Base-by-base conservation (phyloP, 257 asterid species). In the Verbena officinalis region DNA sequence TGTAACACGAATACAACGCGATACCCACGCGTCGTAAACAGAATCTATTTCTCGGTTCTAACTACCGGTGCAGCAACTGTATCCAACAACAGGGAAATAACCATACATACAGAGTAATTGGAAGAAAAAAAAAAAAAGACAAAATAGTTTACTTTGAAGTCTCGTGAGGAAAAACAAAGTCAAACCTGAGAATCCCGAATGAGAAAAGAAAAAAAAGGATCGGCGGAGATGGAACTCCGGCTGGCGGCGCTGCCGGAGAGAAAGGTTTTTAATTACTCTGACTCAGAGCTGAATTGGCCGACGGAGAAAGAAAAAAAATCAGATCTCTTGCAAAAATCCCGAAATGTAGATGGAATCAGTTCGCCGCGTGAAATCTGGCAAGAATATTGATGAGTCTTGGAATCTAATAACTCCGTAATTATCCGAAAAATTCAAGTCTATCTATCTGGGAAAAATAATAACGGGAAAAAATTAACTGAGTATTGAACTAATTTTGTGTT, bases 11-110 rank as follows among this genome's bases (percentile, higher is more conserved):
- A 36, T 36, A 5, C 21, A 44, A 44, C 55, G 21, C 27, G 1
- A 44, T 51, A 59, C 52, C 69, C 76, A 73, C 77, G 77, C 80
- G 79, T 67, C 78, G 46, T 4, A 31, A 14, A 38, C 11, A 23
- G 40, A 59, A 60, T 52, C 74, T 65, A 1, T 31, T 42, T 19
- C 67, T 53, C 11, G 64, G 48, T 60, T 62, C 69, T 42, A 50
- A 69, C 59, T 45, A 55, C 76, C 42, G 43, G 62, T 55, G 23
- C 69, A 52, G 34, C 62, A 73, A 72, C 67, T 66, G 75, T 58
- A 73, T 62, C 64, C 15, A 64, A 59, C 53, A 33, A 40, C 62
- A 64, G 17, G 49, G 40, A 44, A 59, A 59, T 13, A 57, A 9
- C 65, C 59, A 44, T 17, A 52, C 15, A 44, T 39, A 55, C 63